Conservation (phyloP, 2,329 filamentous ascomycete species). For the Penicillium sp. region DNA sequence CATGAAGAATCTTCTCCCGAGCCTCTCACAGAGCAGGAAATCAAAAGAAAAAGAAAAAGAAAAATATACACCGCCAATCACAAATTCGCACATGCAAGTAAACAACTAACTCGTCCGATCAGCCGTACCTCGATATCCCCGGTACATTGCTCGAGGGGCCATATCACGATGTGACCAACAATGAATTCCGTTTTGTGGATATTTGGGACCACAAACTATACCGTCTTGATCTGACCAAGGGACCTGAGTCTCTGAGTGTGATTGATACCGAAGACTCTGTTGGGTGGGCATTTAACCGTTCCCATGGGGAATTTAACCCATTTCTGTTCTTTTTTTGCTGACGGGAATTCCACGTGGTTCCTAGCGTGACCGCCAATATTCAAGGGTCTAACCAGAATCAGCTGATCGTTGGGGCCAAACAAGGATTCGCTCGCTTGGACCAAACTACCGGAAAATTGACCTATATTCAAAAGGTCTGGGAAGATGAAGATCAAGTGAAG, state of each 20-base stretch:
- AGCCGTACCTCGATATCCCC: slow-evolving; percentile 41
- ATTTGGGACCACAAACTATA: slow-evolving; percentile 75
- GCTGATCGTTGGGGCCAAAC: slow-evolving; percentile 75
- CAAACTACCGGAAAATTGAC: slow-evolving; percentile 54
- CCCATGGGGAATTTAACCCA: neutral
- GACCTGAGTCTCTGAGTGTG: slow-evolving; percentile 55
- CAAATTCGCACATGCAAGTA: neutral
- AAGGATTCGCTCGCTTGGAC: slow-evolving; percentile 75
- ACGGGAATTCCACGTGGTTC: slow-evolving; percentile 31
- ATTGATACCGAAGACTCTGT: slow-evolving; percentile 58
- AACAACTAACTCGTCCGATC: slow-evolving; percentile 7
- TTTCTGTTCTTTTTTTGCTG: slow-evolving; percentile 1
- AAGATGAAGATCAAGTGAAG: slow-evolving; percentile 48
- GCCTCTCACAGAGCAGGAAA: slow-evolving; percentile 1
- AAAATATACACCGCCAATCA: slow-evolving; percentile 14
- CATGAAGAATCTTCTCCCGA: slow-evolving; percentile 1
- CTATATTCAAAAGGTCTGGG: slow-evolving; percentile 58
- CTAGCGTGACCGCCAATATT: slow-evolving; percentile 73
- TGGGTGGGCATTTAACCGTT: slow-evolving; percentile 39
- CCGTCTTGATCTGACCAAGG: slow-evolving; percentile 62
- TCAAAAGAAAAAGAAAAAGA: neutral
- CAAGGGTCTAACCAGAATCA: slow-evolving; percentile 54
- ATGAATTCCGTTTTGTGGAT: slow-evolving; percentile 54
- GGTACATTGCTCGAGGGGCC: slow-evolving; percentile 44
- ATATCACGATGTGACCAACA: slow-evolving; percentile 37